Evolutionary conservation across 2,329 filamentous ascomycete species (phyloP).

Genomic region (Colletotrichum sp.): DNA sequence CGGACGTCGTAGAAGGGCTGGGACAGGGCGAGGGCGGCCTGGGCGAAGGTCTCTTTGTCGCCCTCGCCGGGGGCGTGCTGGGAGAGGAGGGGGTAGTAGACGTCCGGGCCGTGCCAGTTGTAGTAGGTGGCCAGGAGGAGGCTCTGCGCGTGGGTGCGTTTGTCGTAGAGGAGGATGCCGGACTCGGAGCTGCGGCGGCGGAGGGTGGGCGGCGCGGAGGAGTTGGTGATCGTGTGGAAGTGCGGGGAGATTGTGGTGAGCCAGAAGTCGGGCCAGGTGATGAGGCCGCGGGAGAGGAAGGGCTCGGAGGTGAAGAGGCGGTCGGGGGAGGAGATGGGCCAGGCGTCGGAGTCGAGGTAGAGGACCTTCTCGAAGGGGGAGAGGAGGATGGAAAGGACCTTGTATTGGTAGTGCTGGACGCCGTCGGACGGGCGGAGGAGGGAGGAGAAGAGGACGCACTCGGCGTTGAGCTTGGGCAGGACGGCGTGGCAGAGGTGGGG

Average conservation of each 20-base stretch:
- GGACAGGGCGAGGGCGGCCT: conserved; percentile 46
- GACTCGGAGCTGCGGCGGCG: conserved; percentile 47
- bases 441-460: conserved; percentile 36
- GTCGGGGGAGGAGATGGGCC: conserved; percentile 45
- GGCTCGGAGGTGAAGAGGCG: conserved; percentile 55
- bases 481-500: conserved; percentile 32
- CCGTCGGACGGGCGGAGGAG: conserved; percentile 25
- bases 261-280: conserved; percentile 65
- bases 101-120: conserved; percentile 57
- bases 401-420: conserved; percentile 56
- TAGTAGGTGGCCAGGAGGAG: conserved; percentile 58
- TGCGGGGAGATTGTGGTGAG: conserved; percentile 42
- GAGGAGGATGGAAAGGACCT: conserved; percentile 61
- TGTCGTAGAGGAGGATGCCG: conserved; percentile 53
- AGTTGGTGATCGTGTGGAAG: conserved; percentile 49
- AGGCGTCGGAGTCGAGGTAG: conserved; percentile 63
- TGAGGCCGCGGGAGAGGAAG: conserved; percentile 55
- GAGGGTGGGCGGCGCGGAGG: conserved; percentile 32
- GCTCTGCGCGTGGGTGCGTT: conserved; percentile 47
- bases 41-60: conserved; percentile 54
- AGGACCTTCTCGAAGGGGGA: conserved; percentile 64
- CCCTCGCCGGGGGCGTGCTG: conserved; percentile 48
- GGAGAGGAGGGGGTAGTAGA: conserved; percentile 54
- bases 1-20: conserved; percentile 44
- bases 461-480: conserved; percentile 32